Percentiles rank a stretch among this genome's conserved stretches.
Evolutionary conservation across 1,284 basidiomycete genomes (phyloP).

Genomic region (Tilletia indica): DNA sequence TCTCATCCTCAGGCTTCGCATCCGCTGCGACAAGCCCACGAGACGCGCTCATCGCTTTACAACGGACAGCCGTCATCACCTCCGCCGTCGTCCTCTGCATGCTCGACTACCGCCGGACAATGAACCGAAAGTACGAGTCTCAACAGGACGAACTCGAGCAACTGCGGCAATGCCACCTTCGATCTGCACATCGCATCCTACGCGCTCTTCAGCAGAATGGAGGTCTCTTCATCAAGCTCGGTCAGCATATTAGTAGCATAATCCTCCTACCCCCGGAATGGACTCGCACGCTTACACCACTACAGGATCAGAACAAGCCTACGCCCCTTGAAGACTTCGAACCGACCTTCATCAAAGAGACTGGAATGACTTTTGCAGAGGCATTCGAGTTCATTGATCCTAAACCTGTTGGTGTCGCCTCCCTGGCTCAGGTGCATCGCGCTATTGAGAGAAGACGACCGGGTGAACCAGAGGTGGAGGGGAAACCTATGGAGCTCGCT

Average conservation of each 20-base stretch:
- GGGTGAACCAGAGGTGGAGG: constrained; percentile 57
- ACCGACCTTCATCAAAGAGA: constrained; percentile 51
- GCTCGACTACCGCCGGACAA: constrained; percentile 52
- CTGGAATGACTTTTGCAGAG: constrained; percentile 49
- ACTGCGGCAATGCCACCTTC: constrained; percentile 51
- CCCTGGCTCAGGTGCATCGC: constrained; percentile 88
- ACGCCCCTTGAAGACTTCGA: constrained; percentile 53
- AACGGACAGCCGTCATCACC: constrained; percentile 49
- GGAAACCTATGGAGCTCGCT: constrained; percentile 66
- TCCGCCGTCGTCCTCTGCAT: constrained; percentile 53
- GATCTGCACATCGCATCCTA: constrained; percentile 50
- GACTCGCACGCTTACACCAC: constrained; percentile 66
- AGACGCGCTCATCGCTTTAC: constrained; percentile 42
- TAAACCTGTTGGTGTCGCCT: constrained; percentile 89
- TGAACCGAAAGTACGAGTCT: constrained; percentile 41
- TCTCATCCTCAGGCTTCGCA: background rate
- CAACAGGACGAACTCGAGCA: constrained; percentile 37
- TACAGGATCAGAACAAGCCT: constrained; percentile 56
- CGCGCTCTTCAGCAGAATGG: constrained; percentile 66
- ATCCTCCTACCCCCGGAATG: constrained; percentile 75
- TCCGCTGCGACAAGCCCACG: background rate
- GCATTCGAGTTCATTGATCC: constrained; percentile 73
- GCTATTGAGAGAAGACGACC: constrained; percentile 69
- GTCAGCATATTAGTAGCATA: constrained; percentile 63
- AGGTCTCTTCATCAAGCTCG: constrained; percentile 85